Conservation (phyloP, 1,139 yeast species). For the Magnusiomyces sp. region DNA sequence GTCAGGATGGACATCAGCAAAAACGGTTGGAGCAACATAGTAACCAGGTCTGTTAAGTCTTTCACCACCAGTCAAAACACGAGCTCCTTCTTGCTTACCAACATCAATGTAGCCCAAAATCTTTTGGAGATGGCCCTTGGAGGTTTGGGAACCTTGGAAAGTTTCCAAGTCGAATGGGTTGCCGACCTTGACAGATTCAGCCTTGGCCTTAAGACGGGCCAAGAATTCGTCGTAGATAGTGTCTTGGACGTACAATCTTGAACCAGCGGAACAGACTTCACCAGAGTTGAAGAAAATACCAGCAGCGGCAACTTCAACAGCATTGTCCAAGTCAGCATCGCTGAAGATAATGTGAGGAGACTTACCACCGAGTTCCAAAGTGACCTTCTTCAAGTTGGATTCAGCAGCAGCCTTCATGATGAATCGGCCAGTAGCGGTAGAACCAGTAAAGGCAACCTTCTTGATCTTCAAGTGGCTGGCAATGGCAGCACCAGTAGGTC, state of each 20-base stretch:
- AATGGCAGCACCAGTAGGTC: conserved; percentile 63
- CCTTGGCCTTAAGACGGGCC: conserved; percentile 45
- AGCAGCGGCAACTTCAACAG: conserved; percentile 47
- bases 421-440: conserved; percentile 71
- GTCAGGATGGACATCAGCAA: conserved; percentile 57
- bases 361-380: conserved; percentile 79
- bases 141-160: conserved; percentile 84
- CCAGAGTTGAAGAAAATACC: conserved; percentile 75
- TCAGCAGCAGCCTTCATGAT: conserved; percentile 66
- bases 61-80: conserved; percentile 68
- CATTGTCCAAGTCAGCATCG: conserved; percentile 57
- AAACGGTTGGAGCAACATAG: conserved; percentile 73
- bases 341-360: conserved; percentile 71
- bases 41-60: conserved; percentile 56
- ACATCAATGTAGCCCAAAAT: conserved; percentile 62
- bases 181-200: conserved; percentile 46
- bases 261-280: conserved; percentile 82
- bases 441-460: conserved; percentile 83
- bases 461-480: conserved; percentile 59
- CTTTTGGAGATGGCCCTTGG: conserved; percentile 65
- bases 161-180: conserved; percentile 64
- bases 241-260: conserved; percentile 70
- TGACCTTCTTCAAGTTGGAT: conserved; percentile 65
- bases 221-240: conserved; percentile 60
- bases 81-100: conserved; percentile 72